phyloP scores from a whole-genome alignment of 2,329 filamentous ascomycete genomes.

The Raffaelea ambrosiae region DNA sequence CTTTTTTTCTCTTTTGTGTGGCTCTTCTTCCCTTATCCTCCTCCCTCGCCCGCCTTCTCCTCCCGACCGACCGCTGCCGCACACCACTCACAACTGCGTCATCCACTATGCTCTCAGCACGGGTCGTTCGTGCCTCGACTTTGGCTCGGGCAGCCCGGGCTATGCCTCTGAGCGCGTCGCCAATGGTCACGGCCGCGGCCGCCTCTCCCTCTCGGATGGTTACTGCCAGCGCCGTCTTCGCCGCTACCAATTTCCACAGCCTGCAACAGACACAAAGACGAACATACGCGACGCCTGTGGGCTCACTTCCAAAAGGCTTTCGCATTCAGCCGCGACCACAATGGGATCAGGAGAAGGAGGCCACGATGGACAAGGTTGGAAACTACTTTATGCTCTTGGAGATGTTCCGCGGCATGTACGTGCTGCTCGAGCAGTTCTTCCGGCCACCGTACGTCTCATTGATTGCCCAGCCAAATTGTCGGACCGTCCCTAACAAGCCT shows the following conservation, averaged over 20 bases:
- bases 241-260: neutral
- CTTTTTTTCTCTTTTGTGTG: too few relatives aligned
- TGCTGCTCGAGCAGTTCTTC: conserved; percentile 96
- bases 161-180: conserved; percentile 1
- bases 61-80: neutral
- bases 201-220: neutral
- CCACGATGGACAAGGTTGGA: conserved; percentile 70
- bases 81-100: neutral
- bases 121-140: conserved; percentile 10
- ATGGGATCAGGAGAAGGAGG: conserved; percentile 77
- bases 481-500: neutral
- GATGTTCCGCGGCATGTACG: conserved; percentile 96
- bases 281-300: conserved; percentile 61
- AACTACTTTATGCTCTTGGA: conserved; percentile 95
- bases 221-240: conserved; percentile 1
- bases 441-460: conserved; percentile 85
- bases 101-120: conserved; percentile 12
- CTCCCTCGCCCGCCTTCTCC: neutral
- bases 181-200: neutral
- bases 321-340: conserved; percentile 62
- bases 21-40: too few relatives aligned
- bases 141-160: conserved; percentile 2
- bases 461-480: neutral
- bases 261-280: conserved; percentile 9
- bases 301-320: conserved; percentile 74